phyloP scores from a whole-genome alignment of 1,284 basidiomycete genomes.

The Sporisorium scitamineum region DNA sequence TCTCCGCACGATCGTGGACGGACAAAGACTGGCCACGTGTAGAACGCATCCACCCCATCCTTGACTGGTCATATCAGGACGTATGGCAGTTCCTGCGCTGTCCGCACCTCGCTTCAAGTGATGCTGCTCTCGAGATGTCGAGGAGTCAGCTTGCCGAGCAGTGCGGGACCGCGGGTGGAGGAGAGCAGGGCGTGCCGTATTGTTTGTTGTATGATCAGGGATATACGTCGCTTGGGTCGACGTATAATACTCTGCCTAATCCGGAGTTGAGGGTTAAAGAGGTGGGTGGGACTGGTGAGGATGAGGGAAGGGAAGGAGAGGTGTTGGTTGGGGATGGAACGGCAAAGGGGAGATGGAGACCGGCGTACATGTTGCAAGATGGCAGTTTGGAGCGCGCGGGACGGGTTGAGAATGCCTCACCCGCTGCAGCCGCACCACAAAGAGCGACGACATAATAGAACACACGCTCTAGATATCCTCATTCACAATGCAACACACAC shows the following conservation, averaged over 20 bases:
- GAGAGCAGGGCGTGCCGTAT: conserved; percentile 73
- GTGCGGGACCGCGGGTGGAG: conserved; percentile 35
- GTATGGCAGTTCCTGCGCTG: conserved; percentile 88
- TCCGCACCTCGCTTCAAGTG: conserved; percentile 74
- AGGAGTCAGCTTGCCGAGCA: conserved; percentile 1
- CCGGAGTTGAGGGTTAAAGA: conserved; percentile 78
- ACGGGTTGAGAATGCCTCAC: conserved; percentile 56
- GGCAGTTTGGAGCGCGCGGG: conserved; percentile 79
- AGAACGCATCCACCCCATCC: conserved; percentile 92
- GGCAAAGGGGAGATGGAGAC: conserved; percentile 72
- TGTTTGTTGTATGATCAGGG: conserved; percentile 92
- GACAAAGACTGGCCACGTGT: conserved; percentile 83
- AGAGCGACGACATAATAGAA: not conserved
- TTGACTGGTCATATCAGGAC: conserved; percentile 90
- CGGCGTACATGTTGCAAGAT: conserved; percentile 84
- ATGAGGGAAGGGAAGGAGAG: conserved; percentile 8
- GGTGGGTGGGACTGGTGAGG: conserved; percentile 13
- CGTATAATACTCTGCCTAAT: conserved; percentile 92
- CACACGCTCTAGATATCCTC: not conserved
- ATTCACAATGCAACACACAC: not conserved
- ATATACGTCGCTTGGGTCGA: conserved; percentile 95
- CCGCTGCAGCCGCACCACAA: not conserved
- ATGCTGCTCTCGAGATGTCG: conserved; percentile 56
- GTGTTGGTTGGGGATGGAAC: conserved; percentile 32
- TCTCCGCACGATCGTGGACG: conserved; percentile 45